phyloP scores from a whole-genome alignment of 2,329 filamentous ascomycete species.

The Coniochaeta sp. region DNA sequence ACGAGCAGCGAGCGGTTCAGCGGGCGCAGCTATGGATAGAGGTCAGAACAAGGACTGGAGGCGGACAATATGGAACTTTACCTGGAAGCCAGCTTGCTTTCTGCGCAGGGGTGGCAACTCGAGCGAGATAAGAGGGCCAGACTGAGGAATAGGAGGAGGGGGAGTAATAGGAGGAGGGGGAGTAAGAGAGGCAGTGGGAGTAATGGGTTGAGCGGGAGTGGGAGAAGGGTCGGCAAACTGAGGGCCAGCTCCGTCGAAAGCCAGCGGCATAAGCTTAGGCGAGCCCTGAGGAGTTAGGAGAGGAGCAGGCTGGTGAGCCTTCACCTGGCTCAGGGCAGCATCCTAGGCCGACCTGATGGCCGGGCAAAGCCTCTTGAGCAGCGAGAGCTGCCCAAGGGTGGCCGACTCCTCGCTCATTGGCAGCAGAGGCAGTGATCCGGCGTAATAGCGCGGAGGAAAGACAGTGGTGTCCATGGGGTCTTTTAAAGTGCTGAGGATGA shows the following conservation, averaged over 20 bases:
- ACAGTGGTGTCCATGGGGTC: background rate
- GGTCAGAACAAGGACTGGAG: background rate
- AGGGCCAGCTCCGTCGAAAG: too few species aligned
- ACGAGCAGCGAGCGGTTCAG: background rate
- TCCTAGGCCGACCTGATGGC: background rate
- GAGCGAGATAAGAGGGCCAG: too few species aligned
- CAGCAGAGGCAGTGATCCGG: background rate
- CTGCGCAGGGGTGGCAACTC: too few species aligned
- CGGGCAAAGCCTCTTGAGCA: background rate
- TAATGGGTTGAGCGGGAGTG: background rate
- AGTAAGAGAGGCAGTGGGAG: background rate
- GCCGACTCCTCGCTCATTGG: background rate
- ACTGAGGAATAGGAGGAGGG: too few species aligned
- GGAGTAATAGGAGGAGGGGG: too few species aligned
- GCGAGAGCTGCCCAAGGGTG: background rate
- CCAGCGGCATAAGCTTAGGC: too few species aligned
- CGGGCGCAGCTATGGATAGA: background rate
- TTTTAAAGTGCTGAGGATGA: background rate
- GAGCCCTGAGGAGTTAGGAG: too few species aligned
- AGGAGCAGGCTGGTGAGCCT: background rate
- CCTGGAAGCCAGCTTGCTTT: too few species aligned
- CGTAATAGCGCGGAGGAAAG: background rate
- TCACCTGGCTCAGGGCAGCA: background rate
- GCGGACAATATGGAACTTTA: background rate
- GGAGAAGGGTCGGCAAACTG: too few species aligned